phyloP scores from a whole-genome alignment of 108 stramenopile genomes.

The Fragilaria crotonensis region DNA sequence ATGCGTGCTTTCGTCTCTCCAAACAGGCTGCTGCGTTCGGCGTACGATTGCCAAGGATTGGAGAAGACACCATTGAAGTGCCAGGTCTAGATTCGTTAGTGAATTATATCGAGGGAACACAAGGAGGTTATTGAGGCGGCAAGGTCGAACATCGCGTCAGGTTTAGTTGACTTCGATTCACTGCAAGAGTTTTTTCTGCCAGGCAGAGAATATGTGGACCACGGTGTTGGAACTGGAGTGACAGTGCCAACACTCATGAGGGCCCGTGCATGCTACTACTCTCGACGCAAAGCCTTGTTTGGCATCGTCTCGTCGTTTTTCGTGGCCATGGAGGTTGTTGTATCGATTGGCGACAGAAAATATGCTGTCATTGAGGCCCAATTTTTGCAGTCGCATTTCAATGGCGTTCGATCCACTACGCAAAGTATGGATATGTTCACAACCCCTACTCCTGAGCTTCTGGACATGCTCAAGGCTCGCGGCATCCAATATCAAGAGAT shows the following conservation, averaged over 20 bases:
- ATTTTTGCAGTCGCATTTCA: constrained; percentile 8
- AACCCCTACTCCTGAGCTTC: not conserved
- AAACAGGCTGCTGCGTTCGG: constrained; percentile 5
- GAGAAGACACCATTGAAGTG: not conserved
- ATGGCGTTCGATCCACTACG: not conserved
- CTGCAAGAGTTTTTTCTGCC: constrained; percentile 35
- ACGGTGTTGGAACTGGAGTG: not conserved
- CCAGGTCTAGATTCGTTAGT: constrained; percentile 51
- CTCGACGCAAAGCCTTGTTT: constrained; percentile 1
- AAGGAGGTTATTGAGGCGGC: constrained; percentile 17
- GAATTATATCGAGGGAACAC: constrained; percentile 24
- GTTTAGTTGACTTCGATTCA: constrained; percentile 58
- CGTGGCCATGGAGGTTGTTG: constrained; percentile 1
- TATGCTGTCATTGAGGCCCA: constrained; percentile 6
- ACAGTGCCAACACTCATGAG: constrained; percentile 1
- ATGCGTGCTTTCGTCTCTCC: constrained; percentile 3
- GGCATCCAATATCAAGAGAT: not conserved
- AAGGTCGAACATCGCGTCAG: constrained; percentile 12
- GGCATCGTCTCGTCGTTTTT: constrained; percentile 4
- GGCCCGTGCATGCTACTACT: constrained; percentile 1
- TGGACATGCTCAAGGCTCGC: not conserved
- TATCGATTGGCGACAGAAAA: not conserved
- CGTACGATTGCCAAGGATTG: not conserved
- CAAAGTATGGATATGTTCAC: not conserved
- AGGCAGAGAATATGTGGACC: constrained; percentile 4